Base-by-base conservation (phyloP, 1,284 basidiomycete species). In the Ceratobasidium sp. region DNA sequence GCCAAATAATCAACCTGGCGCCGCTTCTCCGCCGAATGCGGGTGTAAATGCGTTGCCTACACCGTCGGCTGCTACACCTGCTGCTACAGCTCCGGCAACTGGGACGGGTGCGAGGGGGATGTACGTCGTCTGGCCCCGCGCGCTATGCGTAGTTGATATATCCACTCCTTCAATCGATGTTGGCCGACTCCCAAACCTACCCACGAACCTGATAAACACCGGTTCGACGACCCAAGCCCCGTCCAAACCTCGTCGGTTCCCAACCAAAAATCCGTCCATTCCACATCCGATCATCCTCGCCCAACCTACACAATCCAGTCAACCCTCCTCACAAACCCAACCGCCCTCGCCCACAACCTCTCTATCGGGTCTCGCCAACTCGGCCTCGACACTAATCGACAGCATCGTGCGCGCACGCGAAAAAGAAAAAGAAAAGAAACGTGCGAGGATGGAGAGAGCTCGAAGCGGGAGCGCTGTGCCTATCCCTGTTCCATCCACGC, bases 31-130 rank as follows among this genome's bases (percentile, higher is more conserved):
- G 20, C 28, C 73, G 15, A 69, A 69, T 4, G 33, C 33, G 33
- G 4, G 33, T 20, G 9, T 69, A 9, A 69, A 69, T 39, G 73
- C 60, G 3, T 49, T 76, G 44, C 73, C 73, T 7, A 76, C 73
- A 10, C 73, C 73, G 12, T 76, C 73, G 3, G 73, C 73, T 23
- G 61, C 73, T 33, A 67, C 60, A 67, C 78, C 63, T 56, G 40
- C 72, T 70, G 70, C 66, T 63, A 71, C 56, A 28, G 51, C 23
- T 77, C n/a, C 26, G 55, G 69, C 39, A 77, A 60, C 44, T 64
- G 56, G 75, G 66, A 72, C 28, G 77, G 71, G 58, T 68, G 73
- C 78, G 53, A 77, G 49, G 33, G 80, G 63, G 23, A 76, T 76
- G 73, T 76, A 76, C 23, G 63, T 53, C 23, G 51, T 76, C 73